Evolutionary conservation across 257 asterid species (phyloP).

Genomic region (Solanum ossicruentum): DNA sequence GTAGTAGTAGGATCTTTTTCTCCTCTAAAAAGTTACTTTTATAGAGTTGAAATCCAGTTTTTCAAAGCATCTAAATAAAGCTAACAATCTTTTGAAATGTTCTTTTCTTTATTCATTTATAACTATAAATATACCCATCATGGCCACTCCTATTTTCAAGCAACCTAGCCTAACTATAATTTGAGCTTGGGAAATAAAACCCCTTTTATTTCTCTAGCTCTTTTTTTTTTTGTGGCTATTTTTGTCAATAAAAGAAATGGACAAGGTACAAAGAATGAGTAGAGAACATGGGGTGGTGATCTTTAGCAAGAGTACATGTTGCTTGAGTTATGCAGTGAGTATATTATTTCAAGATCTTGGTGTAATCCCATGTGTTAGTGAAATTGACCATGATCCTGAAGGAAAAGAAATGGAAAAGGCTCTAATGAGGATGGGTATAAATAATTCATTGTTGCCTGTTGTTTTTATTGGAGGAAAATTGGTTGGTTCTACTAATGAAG

Average conservation of each 20-base stretch:
- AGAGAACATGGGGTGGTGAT: conserved; percentile 54
- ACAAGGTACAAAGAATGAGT: conserved; percentile 39
- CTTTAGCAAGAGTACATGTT: conserved; percentile 62
- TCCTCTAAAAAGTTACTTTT: neutral
- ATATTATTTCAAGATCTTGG: conserved; percentile 44
- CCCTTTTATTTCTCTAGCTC: neutral
- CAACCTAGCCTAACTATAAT: neutral
- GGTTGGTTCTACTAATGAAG: conserved; percentile 68
- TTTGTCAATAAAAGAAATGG: conserved; percentile 15
- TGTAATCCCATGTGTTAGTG: conserved; percentile 27
- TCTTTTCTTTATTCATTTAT: neutral
- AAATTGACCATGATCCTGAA: conserved; percentile 40
- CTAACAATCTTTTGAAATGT: neutral
- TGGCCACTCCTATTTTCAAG: neutral
- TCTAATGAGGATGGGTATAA: conserved; percentile 34
- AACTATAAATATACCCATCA: neutral
- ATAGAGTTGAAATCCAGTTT: neutral
- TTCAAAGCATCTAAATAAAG: neutral
- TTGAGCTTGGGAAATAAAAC: neutral
- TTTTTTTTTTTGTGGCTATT: neutral
- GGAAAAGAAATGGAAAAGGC: conserved; percentile 60
- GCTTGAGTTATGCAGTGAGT: conserved; percentile 62
- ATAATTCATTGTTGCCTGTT: conserved; percentile 34
- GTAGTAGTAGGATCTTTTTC: neutral
- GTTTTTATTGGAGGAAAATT: conserved; percentile 53